Evolutionary conservation across 2,329 filamentous ascomycete species (phyloP), one percentile per base, ranked within the genome.

Genomic region (Epichloe coenophiala): DNA sequence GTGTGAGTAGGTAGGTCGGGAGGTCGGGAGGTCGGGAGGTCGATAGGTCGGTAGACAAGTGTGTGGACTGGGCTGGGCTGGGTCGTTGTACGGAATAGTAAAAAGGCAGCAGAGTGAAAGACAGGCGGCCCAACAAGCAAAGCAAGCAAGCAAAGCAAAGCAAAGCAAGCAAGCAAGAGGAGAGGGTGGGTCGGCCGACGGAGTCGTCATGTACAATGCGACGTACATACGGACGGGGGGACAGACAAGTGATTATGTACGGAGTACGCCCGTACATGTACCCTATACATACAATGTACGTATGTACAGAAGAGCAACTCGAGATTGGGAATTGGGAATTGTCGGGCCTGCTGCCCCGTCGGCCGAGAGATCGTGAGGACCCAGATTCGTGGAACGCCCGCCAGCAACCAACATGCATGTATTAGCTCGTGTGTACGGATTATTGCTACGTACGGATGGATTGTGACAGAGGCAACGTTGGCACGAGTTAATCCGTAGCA

Each of bases 331-430:
- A 8, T 27, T 27, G 23, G 23, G 23, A 27, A 8, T 27, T 8
- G 47, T 43, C 47, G 47, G 47, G 17, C 31, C 17, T 42, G 21
- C 40, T 35, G n/a, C 48, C 11, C 48, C 12, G 42, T 45, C 48
- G 48, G 48, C 48, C 48, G 48, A 50, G 36, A 50, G 41, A 45
- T 45, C 23, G 42, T 23, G 48, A 49, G 48, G 35, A 45, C 36
- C 41, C 48, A 40, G 42, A 13, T 39, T 31, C 48, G 41, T 45
- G 42, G 42, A 39, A 45, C 39, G 19, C 38, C 23, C 46, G n/a
- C n/a, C n/a, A n/a, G 27, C 46, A 41, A 9, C 21, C 36, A 31
- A 33, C 15, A 5, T 41, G 19, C 39, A 41, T 12, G 41, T n/a
- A n/a, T n/a, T 21, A 27, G 6, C 4, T 6, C 23, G 2, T 11